Evolutionary conservation across 441 rosid species (phyloP).

Genomic region (Pelargonium myrrhifolium): DNA sequence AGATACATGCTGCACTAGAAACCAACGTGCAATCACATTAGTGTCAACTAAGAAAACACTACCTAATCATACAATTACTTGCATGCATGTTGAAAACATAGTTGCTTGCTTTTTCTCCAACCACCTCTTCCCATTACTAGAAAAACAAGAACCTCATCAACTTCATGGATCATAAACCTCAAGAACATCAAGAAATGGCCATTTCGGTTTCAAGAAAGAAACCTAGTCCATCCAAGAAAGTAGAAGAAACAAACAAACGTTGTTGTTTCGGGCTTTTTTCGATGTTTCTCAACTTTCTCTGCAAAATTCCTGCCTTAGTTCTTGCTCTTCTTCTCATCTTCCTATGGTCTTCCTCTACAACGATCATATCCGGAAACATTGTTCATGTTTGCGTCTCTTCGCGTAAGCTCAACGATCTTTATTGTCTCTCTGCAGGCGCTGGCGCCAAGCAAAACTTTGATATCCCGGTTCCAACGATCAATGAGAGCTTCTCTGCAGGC

Average conservation of each 20-base stretch:
- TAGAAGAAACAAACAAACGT: conserved; percentile 14
- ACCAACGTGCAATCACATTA: conserved; percentile 3
- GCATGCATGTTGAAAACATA: not conserved
- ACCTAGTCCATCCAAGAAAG: conserved; percentile 31
- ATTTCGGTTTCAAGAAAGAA: conserved; percentile 44
- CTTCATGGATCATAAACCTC: not conserved
- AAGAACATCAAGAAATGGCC: conserved; percentile 34
- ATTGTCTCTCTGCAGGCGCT: conserved; percentile 78
- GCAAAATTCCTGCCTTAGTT: conserved; percentile 38
- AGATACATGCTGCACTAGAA: not conserved
- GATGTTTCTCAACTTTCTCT: conserved; percentile 29
- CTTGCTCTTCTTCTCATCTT: conserved; percentile 40
- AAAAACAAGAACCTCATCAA: not conserved
- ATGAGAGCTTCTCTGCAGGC: conserved; percentile 62
- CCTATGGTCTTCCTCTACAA: conserved; percentile 71
- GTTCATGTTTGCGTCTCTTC: conserved; percentile 70
- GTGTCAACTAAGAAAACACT: not conserved
- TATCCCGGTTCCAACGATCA: conserved; percentile 29
- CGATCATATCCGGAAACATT: conserved; percentile 54
- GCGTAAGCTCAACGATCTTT: conserved; percentile 62
- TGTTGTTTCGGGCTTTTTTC: conserved; percentile 21
- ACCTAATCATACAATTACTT: not conserved
- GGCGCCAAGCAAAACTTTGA: conserved; percentile 36
- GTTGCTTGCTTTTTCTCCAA: not conserved
- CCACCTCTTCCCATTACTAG: not conserved